A percentile compares a stretch with the other conserved stretches of the same genome.
Conservation (phyloP, 257 asterid genomes). For the Schizonepeta tenuifolia region DNA sequence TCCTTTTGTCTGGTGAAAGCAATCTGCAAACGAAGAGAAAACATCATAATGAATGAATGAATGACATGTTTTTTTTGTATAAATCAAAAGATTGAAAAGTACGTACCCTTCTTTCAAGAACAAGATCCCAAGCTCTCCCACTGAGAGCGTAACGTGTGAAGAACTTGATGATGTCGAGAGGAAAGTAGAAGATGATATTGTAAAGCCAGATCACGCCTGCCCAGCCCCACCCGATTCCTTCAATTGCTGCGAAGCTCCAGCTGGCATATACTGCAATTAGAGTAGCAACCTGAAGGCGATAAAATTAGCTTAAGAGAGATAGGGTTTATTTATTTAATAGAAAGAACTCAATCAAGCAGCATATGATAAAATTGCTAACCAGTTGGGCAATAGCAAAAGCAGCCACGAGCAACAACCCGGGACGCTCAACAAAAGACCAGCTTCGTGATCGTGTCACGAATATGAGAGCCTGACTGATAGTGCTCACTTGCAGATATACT, state of each 20-base stretch:
- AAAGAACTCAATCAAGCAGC: neutral
- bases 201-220: conserved; percentile 90
- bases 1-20: conserved; percentile 91
- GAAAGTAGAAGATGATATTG: conserved; percentile 65
- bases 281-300: conserved; percentile 65
- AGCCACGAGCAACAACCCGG: conserved; percentile 66
- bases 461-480: conserved; percentile 82
- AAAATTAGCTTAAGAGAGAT: conserved; percentile 5
- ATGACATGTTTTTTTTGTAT: neutral
- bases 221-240: conserved; percentile 96
- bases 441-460: conserved; percentile 84
- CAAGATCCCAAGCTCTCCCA: conserved; percentile 93
- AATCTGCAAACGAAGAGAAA: conserved; percentile 47
- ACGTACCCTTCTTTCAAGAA: conserved; percentile 85
- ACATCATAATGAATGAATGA: neutral
- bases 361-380: conserved; percentile 42
- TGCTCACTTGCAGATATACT: conserved; percentile 87
- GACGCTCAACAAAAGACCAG: conserved; percentile 86
- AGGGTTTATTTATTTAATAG: neutral
- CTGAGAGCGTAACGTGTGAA: conserved; percentile 70
- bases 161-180: conserved; percentile 71
- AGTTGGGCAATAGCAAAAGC: conserved; percentile 76
- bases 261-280: conserved; percentile 79
- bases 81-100: neutral
- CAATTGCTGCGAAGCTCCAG: conserved; percentile 83